phyloP scores from a whole-genome alignment of 768 basidiomycete genomes.

The Podaxis sp. region DNA sequence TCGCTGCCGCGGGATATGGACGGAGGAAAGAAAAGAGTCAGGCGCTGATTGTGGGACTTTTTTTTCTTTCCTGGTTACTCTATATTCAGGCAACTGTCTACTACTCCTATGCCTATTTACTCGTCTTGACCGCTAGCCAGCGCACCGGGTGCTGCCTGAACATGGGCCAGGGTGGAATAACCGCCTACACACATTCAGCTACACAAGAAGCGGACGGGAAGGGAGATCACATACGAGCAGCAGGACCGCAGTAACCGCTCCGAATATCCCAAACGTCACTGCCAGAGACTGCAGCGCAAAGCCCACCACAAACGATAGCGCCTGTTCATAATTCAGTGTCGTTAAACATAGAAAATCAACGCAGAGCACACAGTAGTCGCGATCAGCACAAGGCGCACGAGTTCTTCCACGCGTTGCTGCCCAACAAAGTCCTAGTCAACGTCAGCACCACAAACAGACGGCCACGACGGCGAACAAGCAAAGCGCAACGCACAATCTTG shows the following conservation, averaged over 20 bases:
- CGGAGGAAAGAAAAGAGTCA: constrained; percentile 4
- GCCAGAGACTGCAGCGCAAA: constrained; percentile 55
- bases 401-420: constrained; percentile 51
- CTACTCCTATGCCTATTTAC: constrained; percentile 26
- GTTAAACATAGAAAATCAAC: constrained; percentile 23
- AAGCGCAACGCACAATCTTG: constrained; percentile 16
- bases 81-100: constrained; percentile 1
- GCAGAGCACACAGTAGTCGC: constrained; percentile 39
- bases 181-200: constrained; percentile 36
- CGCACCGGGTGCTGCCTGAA: constrained; percentile 62
- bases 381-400: constrained; percentile 43
- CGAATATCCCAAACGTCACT: constrained; percentile 53
- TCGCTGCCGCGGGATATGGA: not conserved
- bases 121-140: constrained; percentile 47
- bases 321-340: constrained; percentile 29
- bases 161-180: constrained; percentile 71
- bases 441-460: not conserved
- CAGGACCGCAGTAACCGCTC: constrained; percentile 36
- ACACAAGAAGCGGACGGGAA: not conserved
- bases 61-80: constrained; percentile 19
- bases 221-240: constrained; percentile 37
- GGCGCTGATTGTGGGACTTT: constrained; percentile 16
- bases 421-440: constrained; percentile 58
- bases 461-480: not conserved
- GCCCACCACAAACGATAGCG: constrained; percentile 56